phyloP scores from a whole-genome alignment of 1,284 basidiomycete genomes.

The Cystobasidium pallidum region DNA sequence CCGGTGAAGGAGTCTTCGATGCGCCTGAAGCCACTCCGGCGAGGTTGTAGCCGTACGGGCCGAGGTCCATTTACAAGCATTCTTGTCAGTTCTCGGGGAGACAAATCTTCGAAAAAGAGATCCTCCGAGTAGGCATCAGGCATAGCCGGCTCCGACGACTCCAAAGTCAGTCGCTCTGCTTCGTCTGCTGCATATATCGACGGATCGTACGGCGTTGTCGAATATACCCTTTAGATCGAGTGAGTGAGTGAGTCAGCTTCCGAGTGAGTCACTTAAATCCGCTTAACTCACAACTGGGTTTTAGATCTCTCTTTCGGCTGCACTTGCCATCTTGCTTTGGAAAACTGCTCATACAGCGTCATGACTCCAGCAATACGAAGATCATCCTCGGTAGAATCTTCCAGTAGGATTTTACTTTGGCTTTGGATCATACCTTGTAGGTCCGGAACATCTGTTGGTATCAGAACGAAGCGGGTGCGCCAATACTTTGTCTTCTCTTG shows the following conservation, averaged over 20 bases:
- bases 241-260: too few species aligned
- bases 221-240: constrained; percentile 16
- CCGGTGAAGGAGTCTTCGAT: constrained; percentile 83
- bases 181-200: constrained; percentile 27
- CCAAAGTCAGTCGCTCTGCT: constrained; percentile 19
- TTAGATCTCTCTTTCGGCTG: constrained; percentile 28
- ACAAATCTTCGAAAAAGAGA: constrained; percentile 27
- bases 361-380: constrained; percentile 85
- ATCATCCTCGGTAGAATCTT: constrained; percentile 72
- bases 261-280: too few species aligned
- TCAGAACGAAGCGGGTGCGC: constrained; percentile 92
- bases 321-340: constrained; percentile 21
- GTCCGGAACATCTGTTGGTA: constrained; percentile 73
- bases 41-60: constrained; percentile 69
- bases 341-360: constrained; percentile 83
- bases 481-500: constrained; percentile 71
- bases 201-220: constrained; percentile 21
- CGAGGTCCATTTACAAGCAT: constrained; percentile 78
- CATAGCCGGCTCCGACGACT: background rate
- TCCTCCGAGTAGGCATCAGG: constrained; percentile 36
- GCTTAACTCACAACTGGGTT: constrained; percentile 14
- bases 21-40: constrained; percentile 70
- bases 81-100: constrained; percentile 66
- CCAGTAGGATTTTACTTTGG: constrained; percentile 56
- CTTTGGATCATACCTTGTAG: constrained; percentile 63